A percentile compares a stretch with the other conserved stretches of the same genome.
Evolutionary conservation across 2,329 filamentous ascomycete genomes (phyloP).

Genomic region (Colletotrichum chlorophyti): DNA sequence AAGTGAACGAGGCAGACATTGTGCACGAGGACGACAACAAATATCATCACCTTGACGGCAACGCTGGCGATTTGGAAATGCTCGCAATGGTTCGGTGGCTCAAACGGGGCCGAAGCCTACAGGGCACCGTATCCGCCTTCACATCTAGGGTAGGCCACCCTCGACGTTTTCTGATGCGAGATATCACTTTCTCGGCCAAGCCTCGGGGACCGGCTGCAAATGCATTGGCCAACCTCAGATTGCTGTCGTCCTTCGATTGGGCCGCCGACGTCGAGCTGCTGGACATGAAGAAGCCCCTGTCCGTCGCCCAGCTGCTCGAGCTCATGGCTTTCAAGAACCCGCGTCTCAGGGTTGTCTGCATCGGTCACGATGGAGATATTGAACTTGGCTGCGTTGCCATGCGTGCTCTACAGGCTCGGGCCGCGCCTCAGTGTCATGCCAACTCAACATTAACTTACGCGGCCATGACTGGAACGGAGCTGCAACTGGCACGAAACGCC

Average conservation of each 20-base stretch:
- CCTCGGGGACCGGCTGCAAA: background rate
- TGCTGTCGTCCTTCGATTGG: background rate
- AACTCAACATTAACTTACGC: background rate
- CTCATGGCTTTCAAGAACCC: slow-evolving; percentile 3
- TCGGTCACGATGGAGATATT: background rate
- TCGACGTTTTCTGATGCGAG: background rate
- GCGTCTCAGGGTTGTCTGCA: background rate
- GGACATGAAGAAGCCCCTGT: background rate
- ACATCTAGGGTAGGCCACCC: background rate
- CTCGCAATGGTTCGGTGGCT: background rate
- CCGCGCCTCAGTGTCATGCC: background rate
- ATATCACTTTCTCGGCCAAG: background rate
- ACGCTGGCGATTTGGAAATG: background rate
- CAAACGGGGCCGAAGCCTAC: background rate
- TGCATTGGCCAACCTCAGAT: background rate
- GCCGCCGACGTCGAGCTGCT: background rate
- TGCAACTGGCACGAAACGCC: background rate
- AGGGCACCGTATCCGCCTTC: background rate
- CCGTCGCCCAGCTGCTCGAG: background rate
- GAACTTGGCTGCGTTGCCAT: background rate
- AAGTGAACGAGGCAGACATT: background rate
- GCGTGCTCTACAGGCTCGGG: background rate
- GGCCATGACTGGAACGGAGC: background rate
- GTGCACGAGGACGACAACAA: background rate
- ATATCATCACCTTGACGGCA: background rate